Evolutionary conservation across 2,329 filamentous ascomycete genomes (phyloP), one percentile per base, ranked within the genome.

Genomic region (Aspergillus thermomutatus): DNA sequence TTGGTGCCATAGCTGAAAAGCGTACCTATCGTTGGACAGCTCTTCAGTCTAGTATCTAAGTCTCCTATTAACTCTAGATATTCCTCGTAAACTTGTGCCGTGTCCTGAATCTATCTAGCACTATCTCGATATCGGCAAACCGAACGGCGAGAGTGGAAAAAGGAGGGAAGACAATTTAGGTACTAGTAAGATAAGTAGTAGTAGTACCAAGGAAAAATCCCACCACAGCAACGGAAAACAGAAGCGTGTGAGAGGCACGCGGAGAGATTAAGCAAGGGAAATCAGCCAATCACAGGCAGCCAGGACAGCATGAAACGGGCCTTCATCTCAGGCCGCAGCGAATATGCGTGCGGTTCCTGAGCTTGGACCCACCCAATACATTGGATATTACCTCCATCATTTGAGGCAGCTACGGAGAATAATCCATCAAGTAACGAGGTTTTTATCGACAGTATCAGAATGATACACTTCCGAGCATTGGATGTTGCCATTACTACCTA

Each of bases 261-360:
- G 17, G 48, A 21, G 55, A 57, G 50, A 57, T 57, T 54, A 57
- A 57, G 51, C 50, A 27, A 28, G 50, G 46, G 14, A n/a, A 4
- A 5, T 1, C 9, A 37, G 31, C 56, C 56, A 59, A 56, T 59
- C 10, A 59, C 3, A 34, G 5, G 9, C 4, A 8, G 19, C 26
- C 26, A 17, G 27, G 25, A 34, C 31, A 25, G 21, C 27, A 54
- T 58, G 56, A 60, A 60, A 60, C 53, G 49, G 55, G 56, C 23
- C 55, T 34, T 52, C 52, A 54, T 59, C 54, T 59, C 51, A 43
- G 49, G 9, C 10, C 2, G 11, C 49, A 55, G 34, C 56, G 21
- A 58, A 59, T 54, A 48, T 55, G 52, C 47, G 54, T 37, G 52
- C 47, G 51, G 55, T 55, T 49, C 51, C 55, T 49, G 53, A 21